A percentile compares a stretch with the other conserved stretches of the same genome.
These are phyloP conservation scores for Alternaria triticimaculans DNA, from an alignment of 2,329 filamentous ascomycete genomes.

Conservation along the genomic window DNA sequence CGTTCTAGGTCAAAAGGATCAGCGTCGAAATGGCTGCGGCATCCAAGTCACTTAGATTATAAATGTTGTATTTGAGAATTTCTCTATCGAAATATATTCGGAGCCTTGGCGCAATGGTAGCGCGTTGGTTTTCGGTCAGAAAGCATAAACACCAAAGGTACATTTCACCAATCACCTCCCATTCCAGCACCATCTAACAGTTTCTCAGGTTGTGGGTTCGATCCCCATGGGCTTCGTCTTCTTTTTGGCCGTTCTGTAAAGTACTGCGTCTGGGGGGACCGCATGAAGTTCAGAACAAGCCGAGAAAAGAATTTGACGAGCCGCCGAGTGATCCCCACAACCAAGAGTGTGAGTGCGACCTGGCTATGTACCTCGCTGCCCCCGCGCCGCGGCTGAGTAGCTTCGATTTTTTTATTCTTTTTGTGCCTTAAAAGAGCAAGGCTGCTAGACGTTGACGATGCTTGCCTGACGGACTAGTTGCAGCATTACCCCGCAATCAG, in stretches of 20 bases:
- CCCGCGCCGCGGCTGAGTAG: neutral
- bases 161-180: neutral
- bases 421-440: neutral
- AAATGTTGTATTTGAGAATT: rapidly evolving
- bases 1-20: neutral
- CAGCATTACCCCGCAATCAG: neutral
- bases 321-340: neutral
- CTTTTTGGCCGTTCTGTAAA: neutral
- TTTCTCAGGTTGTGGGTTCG: slow-evolving; percentile 7
- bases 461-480: neutral
- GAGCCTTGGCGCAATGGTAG: slow-evolving; percentile 38
- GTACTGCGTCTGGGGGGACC: neutral
- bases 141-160: slow-evolving; percentile 30
- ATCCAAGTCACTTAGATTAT: neutral
- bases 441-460: neutral
- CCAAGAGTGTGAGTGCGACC: neutral
- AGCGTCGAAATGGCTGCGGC: neutral
- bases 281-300: neutral
- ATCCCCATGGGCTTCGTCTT: slow-evolving; percentile 29
- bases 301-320: neutral
- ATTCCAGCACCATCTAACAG: slow-evolving; percentile 11
- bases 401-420: neutral
- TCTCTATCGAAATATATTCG: slow-evolving; percentile 6
- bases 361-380: neutral
- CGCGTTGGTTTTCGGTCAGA: slow-evolving; percentile 37